Conservation (phyloP, 2,329 filamentous ascomycete species). For the Calonectria naviculata region DNA sequence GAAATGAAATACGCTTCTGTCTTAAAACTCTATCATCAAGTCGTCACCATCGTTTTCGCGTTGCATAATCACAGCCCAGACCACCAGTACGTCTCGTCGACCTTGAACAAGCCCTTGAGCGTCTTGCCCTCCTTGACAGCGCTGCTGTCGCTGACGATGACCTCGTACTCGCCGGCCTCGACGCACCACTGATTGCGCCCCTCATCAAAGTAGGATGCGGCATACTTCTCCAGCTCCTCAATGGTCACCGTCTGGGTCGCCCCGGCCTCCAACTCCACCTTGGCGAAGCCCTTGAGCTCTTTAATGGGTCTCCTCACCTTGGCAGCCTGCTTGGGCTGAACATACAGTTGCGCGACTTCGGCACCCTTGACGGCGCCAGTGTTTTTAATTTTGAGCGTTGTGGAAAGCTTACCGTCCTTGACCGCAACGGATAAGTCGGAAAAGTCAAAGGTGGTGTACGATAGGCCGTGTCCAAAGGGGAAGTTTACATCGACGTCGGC, state of each 20-base stretch:
- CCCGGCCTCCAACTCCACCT: slow-evolving; percentile 71
- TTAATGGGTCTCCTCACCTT: slow-evolving; percentile 68
- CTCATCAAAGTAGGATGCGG: slow-evolving; percentile 78
- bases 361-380: slow-evolving; percentile 65
- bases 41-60: background rate
- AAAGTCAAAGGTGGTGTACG: slow-evolving; percentile 77
- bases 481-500: slow-evolving; percentile 74
- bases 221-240: slow-evolving; percentile 70
- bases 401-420: slow-evolving; percentile 58
- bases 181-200: slow-evolving; percentile 72
- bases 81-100: slow-evolving; percentile 75
- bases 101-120: slow-evolving; percentile 64
- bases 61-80: slow-evolving; percentile 61
- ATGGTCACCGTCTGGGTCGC: slow-evolving; percentile 69
- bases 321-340: slow-evolving; percentile 61
- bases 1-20: background rate
- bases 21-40: background rate
- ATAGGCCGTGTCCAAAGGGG: slow-evolving; percentile 83
- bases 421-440: slow-evolving; percentile 60
- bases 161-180: slow-evolving; percentile 73
- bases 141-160: slow-evolving; percentile 71
- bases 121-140: slow-evolving; percentile 56
- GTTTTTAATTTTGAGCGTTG: slow-evolving; percentile 68
- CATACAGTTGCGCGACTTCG: slow-evolving; percentile 69
- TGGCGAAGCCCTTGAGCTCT: slow-evolving; percentile 74